These are phyloP conservation scores for Drechslerella dactyloides DNA, from an alignment of 2,329 filamentous ascomycete species.

Conservation along the genomic window DNA sequence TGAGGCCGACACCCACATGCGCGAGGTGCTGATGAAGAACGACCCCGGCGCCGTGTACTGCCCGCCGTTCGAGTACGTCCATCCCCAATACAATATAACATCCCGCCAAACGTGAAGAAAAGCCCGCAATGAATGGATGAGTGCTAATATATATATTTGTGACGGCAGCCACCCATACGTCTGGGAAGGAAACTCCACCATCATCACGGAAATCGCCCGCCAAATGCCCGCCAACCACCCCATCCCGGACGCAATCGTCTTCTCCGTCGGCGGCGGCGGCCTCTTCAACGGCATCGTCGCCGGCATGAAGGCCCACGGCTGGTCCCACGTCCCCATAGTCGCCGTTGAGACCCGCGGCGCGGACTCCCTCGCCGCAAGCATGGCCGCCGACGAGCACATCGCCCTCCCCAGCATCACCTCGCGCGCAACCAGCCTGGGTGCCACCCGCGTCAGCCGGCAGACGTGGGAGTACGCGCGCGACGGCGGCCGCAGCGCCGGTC, in stretches of 20 bases:
- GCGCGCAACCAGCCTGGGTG: constrained; percentile 76
- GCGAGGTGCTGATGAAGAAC: constrained; percentile 63
- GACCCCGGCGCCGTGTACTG: constrained; percentile 67
- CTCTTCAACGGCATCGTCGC: constrained; percentile 77
- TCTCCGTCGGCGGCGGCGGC: constrained; percentile 80
- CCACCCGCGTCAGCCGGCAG: constrained; percentile 71
- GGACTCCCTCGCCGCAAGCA: constrained; percentile 70
- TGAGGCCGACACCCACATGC: constrained; percentile 72
- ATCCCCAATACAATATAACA: too few relatives aligned
- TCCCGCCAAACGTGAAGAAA: too few relatives aligned
- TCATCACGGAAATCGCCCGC: constrained; percentile 64
- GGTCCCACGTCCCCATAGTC: constrained; percentile 65
- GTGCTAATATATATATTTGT: too few relatives aligned
- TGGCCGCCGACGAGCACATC: constrained; percentile 66
- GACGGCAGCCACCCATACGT: constrained; percentile 61
- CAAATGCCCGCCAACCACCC: constrained; percentile 55
- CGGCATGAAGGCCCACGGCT: constrained; percentile 65
- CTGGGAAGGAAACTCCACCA: constrained; percentile 69
- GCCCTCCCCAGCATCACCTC: constrained; percentile 75
- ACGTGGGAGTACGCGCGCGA: constrained; percentile 70
- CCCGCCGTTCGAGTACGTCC: constrained; percentile 64
- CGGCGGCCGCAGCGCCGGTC: constrained; percentile 58
- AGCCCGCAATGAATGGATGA: too few relatives aligned
- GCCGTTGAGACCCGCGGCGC: constrained; percentile 79
- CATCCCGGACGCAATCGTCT: constrained; percentile 73